Base-by-base conservation (phyloP, 2,329 filamentous ascomycete genomes). In the Rhynchosporium agropyri region DNA sequence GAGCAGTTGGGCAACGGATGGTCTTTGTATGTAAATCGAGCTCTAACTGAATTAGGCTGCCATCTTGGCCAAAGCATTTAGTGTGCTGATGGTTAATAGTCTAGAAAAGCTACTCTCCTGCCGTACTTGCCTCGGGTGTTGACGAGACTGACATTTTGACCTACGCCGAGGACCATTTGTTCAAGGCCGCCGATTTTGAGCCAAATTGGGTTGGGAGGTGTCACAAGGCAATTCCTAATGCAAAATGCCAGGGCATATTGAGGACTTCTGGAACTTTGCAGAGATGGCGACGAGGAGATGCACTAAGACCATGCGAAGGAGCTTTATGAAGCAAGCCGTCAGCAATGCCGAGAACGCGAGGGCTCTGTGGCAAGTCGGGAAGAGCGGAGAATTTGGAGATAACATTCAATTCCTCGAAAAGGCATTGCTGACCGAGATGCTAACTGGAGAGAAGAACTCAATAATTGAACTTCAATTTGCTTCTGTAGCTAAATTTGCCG, bases 161-260 rank as follows among this genome's bases (percentile, higher is more conserved):
- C 26, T 70, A 69, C 51, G 53, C 65, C n/a, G 70, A 71, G 31
- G 65, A 68, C 36, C 69, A 60, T 45, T 72, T 72, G 53, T 71
- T 69, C 63, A 71, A 70, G 51, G 70, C 70, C 6, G 68, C 70
- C 7, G 70, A 72, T 51, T 60, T 72, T 45, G 69, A 20, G 69
- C 29, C 68, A 65, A 4, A 67, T 72, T 28, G 69, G 69, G 56
- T 20, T 70, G 67, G 67, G 29, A 62, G 2, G 33, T 69, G 3
- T 43, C 62, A 28, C 50, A 58, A 3, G 43, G 49, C 3, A 55
- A 15, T 49, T 69, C 2, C 57, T 60, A 12, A 38, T 67, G 12
- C 68, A 68, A 45, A 70, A 68, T 38, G 36, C 60, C 10, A 60
- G 64, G 40, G 65, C 55, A 2, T 69, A 68, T 50, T 58, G 61